Base-by-base conservation (phyloP, 2,329 filamentous ascomycete species). In the Endocalyx cinctus region DNA sequence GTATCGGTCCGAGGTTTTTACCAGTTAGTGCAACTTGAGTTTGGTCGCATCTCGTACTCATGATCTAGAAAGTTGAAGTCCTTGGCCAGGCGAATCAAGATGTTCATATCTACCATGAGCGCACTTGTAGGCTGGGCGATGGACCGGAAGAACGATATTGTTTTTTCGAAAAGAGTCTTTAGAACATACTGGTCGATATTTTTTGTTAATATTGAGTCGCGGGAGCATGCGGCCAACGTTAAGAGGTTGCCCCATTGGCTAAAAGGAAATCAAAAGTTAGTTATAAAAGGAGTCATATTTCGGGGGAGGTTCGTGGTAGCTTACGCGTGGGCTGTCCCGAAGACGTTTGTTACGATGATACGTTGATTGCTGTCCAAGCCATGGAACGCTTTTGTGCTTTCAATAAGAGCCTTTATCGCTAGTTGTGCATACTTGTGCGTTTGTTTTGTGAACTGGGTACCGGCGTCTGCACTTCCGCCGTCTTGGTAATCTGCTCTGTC, bases 201-300 rank as follows among this genome's bases (percentile, higher is more conserved):
- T 5, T 64, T 56, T 5, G 63, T 62, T 2, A 94, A 71, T 17
- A 71, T 62, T 5, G 68, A 72, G 29, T 90, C 84, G 41, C 72
- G 75, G 59, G 79, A 89, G 4, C 83, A 84, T 2, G 90, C 88
- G 17, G 86, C 79, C 3, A 98, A 75, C n/a, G 94, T 86, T 30
- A 97, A 70, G 52, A 96, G 77, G 55, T 97, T 97, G 38, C 92
- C 90, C 67, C 94, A 98, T 87, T 98, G 92, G 5, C 89, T 94
- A 42, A n/a, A n/a, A n/a, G n/a, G 5, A 8, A 8, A 8, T 23
- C 28, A 38, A 19, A 26, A 5, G 33, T 31, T 30, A 22, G 17
- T 10, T 28, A 17, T 25, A 8, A 5, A 10, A 15, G n/a, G 22
- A 6, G 6, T 17, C 4, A 3, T 7, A 2, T 10, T 13, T 17